phyloP scores from a whole-genome alignment of 768 basidiomycete species.

The Piloderma croceum region DNA sequence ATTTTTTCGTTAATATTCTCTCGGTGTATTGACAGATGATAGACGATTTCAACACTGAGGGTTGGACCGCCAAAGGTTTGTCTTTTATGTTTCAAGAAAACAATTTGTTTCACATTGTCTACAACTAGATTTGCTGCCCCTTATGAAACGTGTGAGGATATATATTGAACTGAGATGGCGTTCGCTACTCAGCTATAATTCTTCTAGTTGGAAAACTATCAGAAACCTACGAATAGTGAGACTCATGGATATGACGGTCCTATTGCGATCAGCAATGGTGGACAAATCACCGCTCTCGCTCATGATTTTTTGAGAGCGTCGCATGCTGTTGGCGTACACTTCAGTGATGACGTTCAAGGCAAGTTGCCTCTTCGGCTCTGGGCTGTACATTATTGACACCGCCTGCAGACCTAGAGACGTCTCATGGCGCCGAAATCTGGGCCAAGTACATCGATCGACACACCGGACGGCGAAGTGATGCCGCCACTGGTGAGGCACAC shows the following conservation, averaged over 20 bases:
- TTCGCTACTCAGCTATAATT: neutral
- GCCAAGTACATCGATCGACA: conserved; percentile 74
- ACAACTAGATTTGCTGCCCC: conserved; percentile 53
- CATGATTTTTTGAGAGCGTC: conserved; percentile 66
- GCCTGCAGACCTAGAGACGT: conserved; percentile 45
- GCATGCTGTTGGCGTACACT: conserved; percentile 56
- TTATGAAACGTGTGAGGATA: conserved; percentile 58
- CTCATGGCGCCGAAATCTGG: conserved; percentile 66
- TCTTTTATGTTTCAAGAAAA: no score
- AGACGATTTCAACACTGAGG: conserved; percentile 71
- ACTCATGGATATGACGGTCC: conserved; percentile 69
- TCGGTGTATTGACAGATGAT: conserved; percentile 4
- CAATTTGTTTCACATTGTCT: no score
- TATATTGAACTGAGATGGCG: neutral
- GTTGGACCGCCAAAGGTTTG: conserved; percentile 60
- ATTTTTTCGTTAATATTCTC: neutral
- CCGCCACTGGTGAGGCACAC: conserved; percentile 49
- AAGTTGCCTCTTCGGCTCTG: neutral
- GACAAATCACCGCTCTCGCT: conserved; percentile 54
- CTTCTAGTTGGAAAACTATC: conserved; percentile 65
- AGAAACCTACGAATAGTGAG: conserved; percentile 63
- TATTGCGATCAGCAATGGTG: conserved; percentile 70
- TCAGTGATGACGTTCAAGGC: conserved; percentile 62
- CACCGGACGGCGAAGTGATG: conserved; percentile 67
- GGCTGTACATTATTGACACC: neutral